phyloP scores from a whole-genome alignment of 1,139 yeast genomes.

The Yamadazyma dushanensis region DNA sequence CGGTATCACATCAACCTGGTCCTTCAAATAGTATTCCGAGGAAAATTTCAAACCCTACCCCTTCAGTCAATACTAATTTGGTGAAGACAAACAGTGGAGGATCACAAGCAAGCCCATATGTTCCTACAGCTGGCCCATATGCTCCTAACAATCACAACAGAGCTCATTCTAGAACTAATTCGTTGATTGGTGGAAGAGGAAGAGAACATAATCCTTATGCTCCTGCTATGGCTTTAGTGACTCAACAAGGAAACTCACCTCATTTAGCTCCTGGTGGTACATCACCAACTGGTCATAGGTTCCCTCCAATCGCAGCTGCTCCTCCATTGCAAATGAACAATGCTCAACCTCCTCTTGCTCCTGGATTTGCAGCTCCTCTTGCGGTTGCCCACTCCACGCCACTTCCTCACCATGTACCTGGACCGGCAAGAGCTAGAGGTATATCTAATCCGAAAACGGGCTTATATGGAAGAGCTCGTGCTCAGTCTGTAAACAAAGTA shows the following conservation, averaged over 20 bases:
- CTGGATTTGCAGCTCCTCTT: neutral
- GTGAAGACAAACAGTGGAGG: constrained; percentile 21
- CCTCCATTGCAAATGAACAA: too few relatives aligned
- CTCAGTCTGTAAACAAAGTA: constrained; percentile 26
- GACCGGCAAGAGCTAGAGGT: constrained; percentile 26
- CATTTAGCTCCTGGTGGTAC: constrained; percentile 4
- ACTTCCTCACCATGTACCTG: neutral
- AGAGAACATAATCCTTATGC: constrained; percentile 49
- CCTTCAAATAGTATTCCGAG: constrained; percentile 3
- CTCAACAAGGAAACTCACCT: constrained; percentile 6
- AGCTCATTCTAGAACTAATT: constrained; percentile 44
- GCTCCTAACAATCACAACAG: constrained; percentile 40
- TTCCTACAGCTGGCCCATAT: constrained; percentile 49
- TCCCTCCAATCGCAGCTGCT: neutral
- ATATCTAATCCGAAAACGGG: constrained; percentile 29
- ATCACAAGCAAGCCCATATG: constrained; percentile 39
- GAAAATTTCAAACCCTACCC: constrained; percentile 10
- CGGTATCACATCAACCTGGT: constrained; percentile 5
- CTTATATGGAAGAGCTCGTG: constrained; percentile 23
- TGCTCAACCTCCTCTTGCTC: neutral
- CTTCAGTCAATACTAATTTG: constrained; percentile 22
- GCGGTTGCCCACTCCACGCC: neutral
- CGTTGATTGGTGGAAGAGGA: constrained; percentile 43
- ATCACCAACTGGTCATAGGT: constrained; percentile 2
- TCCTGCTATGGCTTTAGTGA: constrained; percentile 31